Base-by-base conservation (phyloP, 2,329 filamentous ascomycete genomes). In the Neonectria punicea region DNA sequence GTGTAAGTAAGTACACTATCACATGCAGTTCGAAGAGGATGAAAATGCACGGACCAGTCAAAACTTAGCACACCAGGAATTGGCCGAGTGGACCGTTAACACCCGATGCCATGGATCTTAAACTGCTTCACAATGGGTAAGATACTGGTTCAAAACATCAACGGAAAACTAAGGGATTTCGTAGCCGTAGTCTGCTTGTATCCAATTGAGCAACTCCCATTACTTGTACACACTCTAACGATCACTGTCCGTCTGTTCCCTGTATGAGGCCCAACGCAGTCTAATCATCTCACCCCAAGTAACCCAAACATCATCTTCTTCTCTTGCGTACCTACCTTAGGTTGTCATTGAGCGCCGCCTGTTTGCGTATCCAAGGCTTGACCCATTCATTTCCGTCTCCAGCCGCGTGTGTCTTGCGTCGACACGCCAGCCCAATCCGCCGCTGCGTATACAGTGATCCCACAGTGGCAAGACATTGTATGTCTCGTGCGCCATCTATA, bases 401-500 rank as follows among this genome's bases (percentile, higher is more conserved):
- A 22, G 46, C 49, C 18, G 30, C 49, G 49, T 34, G 30, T 34
- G n/a, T 18, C 49, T 51, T 34, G 44, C 28, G 50, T 50, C 34
- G 54, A 54, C 53, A 51, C 18, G 22, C 30, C 32, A 54, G 32
- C 10, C 56, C 51, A 44, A 44, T 47, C 43, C 43, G 25, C 28
- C 41, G 53, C 50, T 61, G 43, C 64, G 30, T 39, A 47, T 64
- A 53, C 66, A 53, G 53, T 62, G 67, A 65, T 71, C 67, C 69
- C 57, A 39, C 18, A 49, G 53, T 54, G 59, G 61, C 63, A 67
- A 66, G 65, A 62, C 68, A 67, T 61, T 50, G 44, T 49, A 36
- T 63, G 58, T 63, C 54, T 68, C 49, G 54, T 71, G 65, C 67
- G 70, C 77, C 74, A 73, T 81, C 78, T 81, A 80, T 80, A 80